Conservation (phyloP, 371 early-diverging fungal genomes). For the Batrachochytrium dendrobatidis region DNA sequence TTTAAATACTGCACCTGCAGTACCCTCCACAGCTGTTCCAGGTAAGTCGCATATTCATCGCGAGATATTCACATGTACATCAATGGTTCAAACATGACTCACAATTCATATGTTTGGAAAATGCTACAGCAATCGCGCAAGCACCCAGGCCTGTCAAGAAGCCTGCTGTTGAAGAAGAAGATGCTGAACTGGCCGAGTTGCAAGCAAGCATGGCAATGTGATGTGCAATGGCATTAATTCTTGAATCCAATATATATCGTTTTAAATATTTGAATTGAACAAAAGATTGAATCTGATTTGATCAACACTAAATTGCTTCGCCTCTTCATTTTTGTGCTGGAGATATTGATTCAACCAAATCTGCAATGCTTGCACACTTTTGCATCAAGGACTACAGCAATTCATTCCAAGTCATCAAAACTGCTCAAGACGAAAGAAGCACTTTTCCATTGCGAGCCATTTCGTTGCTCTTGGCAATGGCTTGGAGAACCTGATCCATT, state of each 20-base stretch:
- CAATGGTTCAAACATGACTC: not conserved
- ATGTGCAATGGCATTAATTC: too few relatives aligned
- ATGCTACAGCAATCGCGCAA: slow-evolving; percentile 31
- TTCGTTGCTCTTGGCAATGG: not conserved
- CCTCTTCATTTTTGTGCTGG: too few relatives aligned
- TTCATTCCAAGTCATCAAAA: not conserved
- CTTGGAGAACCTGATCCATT: not conserved
- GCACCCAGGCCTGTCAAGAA: slow-evolving; percentile 36
- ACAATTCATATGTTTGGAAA: not conserved
- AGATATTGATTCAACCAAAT: too few relatives aligned
- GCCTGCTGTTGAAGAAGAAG: slow-evolving; percentile 67
- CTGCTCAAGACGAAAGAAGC: not conserved
- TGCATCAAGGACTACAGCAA: not conserved
- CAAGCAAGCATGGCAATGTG: slow-evolving; percentile 71
- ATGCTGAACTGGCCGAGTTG: slow-evolving; percentile 76
- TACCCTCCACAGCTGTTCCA: slow-evolving; percentile 47
- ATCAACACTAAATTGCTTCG: too few relatives aligned
- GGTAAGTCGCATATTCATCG: slow-evolving; percentile 36
- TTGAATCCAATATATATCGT: too few relatives aligned
- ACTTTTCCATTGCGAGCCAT: slow-evolving; percentile 1
- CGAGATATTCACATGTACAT: not conserved
- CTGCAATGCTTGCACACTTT: too few relatives aligned
- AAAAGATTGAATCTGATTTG: too few relatives aligned
- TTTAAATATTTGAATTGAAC: too few relatives aligned
- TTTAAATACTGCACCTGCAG: slow-evolving; percentile 47